A percentile compares a stretch with the other conserved stretches of the same genome.
Conservation (phyloP, 192 early-diverging fungal species). For the Backusella liffmaniae region DNA sequence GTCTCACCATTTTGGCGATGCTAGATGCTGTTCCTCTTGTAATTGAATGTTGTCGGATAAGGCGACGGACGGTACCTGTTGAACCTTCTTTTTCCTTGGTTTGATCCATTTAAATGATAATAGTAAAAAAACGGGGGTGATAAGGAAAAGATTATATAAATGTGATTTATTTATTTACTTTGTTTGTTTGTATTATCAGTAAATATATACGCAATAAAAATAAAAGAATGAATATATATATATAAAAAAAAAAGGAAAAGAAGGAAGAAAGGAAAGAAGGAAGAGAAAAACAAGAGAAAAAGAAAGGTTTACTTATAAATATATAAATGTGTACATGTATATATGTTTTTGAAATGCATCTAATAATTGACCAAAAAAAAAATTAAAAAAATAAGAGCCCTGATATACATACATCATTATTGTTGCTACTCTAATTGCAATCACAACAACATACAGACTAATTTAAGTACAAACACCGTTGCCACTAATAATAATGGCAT, state of each 20-base stretch:
- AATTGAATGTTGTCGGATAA: conserved; percentile 9
- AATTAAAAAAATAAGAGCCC: background rate
- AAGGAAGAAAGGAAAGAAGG: background rate
- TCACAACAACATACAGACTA: background rate
- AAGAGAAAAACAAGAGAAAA: background rate
- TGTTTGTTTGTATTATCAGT: background rate
- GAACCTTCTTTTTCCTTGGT: background rate
- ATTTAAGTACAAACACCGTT: background rate
- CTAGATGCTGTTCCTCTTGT: conserved; percentile 11
- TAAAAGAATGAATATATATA: background rate
- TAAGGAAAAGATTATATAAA: background rate
- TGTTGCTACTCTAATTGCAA: background rate
- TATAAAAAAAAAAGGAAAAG: background rate
- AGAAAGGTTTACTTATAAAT: background rate
- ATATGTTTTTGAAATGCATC: conserved; percentile 1
- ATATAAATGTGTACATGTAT: background rate
- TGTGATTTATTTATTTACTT: background rate
- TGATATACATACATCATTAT: conserved; percentile 4
- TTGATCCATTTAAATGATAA: background rate
- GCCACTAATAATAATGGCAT: background rate
- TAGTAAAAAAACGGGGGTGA: background rate
- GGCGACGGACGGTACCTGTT: background rate
- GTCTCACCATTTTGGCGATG: conserved; percentile 1
- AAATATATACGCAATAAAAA: background rate
- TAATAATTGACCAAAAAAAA: background rate